Evolutionary conservation across 1,284 basidiomycete species (phyloP).

Genomic region (Austroboletus niveus): DNA sequence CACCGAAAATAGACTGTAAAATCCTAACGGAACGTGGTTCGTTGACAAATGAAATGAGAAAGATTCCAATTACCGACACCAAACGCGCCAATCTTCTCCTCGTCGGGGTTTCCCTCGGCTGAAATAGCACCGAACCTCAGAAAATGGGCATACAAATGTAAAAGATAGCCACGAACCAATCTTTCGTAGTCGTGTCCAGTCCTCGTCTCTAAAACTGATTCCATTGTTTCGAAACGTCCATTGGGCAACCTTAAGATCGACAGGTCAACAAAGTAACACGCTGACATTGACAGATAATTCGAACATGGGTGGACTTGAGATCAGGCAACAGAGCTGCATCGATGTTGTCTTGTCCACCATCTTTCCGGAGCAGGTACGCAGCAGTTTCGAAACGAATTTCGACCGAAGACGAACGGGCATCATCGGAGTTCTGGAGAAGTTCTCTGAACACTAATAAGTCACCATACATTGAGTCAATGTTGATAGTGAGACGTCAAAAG

Average conservation of each 20-base stretch:
- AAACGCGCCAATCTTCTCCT: conserved; percentile 85
- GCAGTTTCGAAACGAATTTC: conserved; percentile 83
- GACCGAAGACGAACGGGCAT: conserved; percentile 79
- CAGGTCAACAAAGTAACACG: conserved; percentile 11
- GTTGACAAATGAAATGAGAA: neutral
- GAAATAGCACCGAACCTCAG: neutral
- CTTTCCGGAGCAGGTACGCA: conserved; percentile 45
- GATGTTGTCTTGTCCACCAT: conserved; percentile 1
- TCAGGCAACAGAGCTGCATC: conserved; percentile 45
- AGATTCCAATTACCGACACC: conserved; percentile 61
- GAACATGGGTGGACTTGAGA: conserved; percentile 55
- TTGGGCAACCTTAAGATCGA: conserved; percentile 50
- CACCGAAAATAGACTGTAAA: conserved; percentile 79
- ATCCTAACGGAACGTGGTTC: conserved; percentile 43
- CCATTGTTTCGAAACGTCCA: conserved; percentile 92
- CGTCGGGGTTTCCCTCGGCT: conserved; percentile 85
- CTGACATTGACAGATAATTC: neutral
- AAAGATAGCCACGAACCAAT: conserved; percentile 52
- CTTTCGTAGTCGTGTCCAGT: conserved; percentile 88
- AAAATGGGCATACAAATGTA: neutral
- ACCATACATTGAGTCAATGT: too few relatives aligned
- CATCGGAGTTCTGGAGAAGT: conserved; percentile 92
- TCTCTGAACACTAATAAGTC: conserved; percentile 73
- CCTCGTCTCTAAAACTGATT: conserved; percentile 74
- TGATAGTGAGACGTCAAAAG: too few relatives aligned